Base-by-base conservation (phyloP, 2,329 filamentous ascomycete species). In the Ophiostoma sp. region DNA sequence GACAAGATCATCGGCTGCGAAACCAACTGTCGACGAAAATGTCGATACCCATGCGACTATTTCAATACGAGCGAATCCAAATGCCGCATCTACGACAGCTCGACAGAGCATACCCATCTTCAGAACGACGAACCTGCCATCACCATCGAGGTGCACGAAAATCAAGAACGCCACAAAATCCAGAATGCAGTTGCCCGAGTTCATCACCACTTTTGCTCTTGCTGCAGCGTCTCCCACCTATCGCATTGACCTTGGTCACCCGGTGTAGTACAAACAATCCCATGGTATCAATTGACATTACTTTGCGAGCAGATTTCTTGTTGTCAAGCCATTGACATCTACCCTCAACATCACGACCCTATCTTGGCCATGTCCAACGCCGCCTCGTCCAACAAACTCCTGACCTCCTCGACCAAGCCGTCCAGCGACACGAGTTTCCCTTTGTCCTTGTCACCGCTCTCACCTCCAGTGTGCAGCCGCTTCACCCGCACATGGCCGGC, bases 401-500 rank as follows among this genome's bases (percentile, higher is more conserved):
- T 88, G 52, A 94, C 85, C 81, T 93, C 91, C 12, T 84, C 80
- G 2, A 90, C 88, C 79, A 95, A 82, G 72, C 90, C 85, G 42
- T 82, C 82, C 76, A 92, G 85, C 72, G 90, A 85, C 31, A 98
- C 89, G 72, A 94, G 83, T 55, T 95, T 87, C 68, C 95, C 95
- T 74, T 97, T 93, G 85, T 98, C 97, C 81, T 97, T 93, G 0
- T 94, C 91, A 85, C 15, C 12, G 6, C 96, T 91, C 3, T 88
- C 72, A 6, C 22, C 66, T 72, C 97, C 57, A 2, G 19, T 8
- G 57, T 63, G 59, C 85, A 63, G 94, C 91, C 80, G 85, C 89
- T 98, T 98, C 81, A 98, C 88, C 83, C 92, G 93, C 77, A 97
- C 92, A 81, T 97, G 92, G 70, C 94, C 94, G 31, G 89, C 87